These are phyloP conservation scores for Macrolepiota fuliginosa DNA, from an alignment of 768 basidiomycete species.

Conservation along the genomic window DNA sequence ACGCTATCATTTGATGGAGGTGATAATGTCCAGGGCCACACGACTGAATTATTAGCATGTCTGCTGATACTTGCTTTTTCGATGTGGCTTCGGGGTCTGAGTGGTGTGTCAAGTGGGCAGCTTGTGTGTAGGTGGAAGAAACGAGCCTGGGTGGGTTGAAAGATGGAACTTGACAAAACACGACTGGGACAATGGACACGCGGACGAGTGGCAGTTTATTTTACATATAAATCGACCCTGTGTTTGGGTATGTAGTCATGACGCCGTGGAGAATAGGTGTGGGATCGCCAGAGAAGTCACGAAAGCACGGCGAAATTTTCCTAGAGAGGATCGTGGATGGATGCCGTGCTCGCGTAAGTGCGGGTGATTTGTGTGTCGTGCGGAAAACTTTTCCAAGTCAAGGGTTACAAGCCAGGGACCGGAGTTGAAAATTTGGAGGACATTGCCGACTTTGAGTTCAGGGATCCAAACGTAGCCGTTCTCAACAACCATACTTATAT, in stretches of 20 bases:
- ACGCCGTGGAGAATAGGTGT: constrained; percentile 8
- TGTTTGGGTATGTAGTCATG: constrained; percentile 12
- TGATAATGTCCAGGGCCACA: constrained; percentile 9
- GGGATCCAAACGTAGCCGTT: constrained; percentile 40
- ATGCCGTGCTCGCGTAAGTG: constrained; percentile 13
- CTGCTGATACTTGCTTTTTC: background rate
- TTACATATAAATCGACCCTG: constrained; percentile 13
- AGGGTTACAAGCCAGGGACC: constrained; percentile 27
- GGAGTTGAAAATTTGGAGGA: constrained; percentile 51
- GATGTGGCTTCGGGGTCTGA: background rate
- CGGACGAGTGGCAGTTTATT: background rate
- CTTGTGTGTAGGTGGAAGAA: background rate
- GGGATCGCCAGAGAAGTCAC: background rate
- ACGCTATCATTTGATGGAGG: constrained; percentile 10
- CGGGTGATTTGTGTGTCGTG: constrained; percentile 11
- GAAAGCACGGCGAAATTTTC: constrained; percentile 6
- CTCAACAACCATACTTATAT: constrained; percentile 45
- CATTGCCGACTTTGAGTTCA: constrained; percentile 48
- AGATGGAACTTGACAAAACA: background rate
- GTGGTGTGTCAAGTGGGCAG: background rate
- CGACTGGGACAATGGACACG: background rate
- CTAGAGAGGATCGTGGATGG: background rate
- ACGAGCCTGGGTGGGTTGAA: background rate
- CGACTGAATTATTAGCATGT: background rate
- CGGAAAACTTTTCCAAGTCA: constrained; percentile 11